A percentile compares a stretch with the other conserved stretches of the same genome.
Evolutionary conservation across 129 eudicot genomes (phyloP).

Genomic region (Heracleum sosnowskyi): DNA sequence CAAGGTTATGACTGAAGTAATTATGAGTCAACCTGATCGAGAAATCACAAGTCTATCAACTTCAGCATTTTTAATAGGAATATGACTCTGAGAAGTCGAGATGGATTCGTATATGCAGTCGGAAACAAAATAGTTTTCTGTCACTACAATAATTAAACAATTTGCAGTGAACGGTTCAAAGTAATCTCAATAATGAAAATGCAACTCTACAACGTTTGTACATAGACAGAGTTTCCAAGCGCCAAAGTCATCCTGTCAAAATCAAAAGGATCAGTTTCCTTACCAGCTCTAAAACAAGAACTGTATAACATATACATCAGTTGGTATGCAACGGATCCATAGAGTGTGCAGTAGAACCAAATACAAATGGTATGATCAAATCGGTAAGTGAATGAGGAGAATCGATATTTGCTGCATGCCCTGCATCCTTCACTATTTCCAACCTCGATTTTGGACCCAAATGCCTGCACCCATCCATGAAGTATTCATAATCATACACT

Average conservation of each 20-base stretch:
- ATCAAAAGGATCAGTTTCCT: background rate
- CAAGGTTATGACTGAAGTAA: too few relatives aligned
- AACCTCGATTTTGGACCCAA: conserved; percentile 52
- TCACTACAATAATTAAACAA: too few relatives aligned
- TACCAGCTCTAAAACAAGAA: background rate
- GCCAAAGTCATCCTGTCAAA: background rate
- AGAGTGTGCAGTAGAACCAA: background rate
- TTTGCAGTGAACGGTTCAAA: background rate
- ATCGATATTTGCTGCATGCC: conserved; percentile 64
- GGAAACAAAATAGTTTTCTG: too few relatives aligned
- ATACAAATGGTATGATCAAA: conserved; percentile 30
- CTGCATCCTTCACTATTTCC: conserved; percentile 45
- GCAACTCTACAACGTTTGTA: background rate
- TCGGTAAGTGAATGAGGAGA: conserved; percentile 38
- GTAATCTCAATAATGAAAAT: background rate
- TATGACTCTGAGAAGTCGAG: too few relatives aligned
- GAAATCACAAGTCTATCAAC: too few relatives aligned
- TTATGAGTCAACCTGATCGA: too few relatives aligned
- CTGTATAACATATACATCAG: background rate
- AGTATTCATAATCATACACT: background rate
- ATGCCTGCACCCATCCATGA: conserved; percentile 25
- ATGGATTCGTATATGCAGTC: too few relatives aligned
- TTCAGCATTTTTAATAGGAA: too few relatives aligned
- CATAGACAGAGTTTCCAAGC: background rate
- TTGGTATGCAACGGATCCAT: background rate